phyloP scores from a whole-genome alignment of 2,329 filamentous ascomycete genomes.

The Phialemoniopsis sp. region DNA sequence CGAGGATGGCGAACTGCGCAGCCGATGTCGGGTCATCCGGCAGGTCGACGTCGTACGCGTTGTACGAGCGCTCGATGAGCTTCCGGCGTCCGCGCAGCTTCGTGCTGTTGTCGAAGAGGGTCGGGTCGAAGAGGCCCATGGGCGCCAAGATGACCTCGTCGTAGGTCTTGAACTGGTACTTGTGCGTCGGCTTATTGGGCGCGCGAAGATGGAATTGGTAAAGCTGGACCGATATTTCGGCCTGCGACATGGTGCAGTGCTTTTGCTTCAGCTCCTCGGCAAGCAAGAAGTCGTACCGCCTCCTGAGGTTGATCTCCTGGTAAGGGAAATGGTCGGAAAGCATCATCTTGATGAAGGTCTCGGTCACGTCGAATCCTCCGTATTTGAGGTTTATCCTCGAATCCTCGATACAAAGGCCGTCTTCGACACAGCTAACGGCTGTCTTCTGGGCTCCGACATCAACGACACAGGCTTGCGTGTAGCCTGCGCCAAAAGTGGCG shows the following conservation, averaged over 20 bases:
- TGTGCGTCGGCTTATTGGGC: conserved; percentile 81
- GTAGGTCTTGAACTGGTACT: conserved; percentile 95
- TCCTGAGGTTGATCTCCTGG: conserved; percentile 83
- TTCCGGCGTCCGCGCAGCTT: conserved; percentile 80
- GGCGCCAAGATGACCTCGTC: conserved; percentile 93
- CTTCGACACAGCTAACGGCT: conserved; percentile 93
- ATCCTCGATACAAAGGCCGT: conserved; percentile 91
- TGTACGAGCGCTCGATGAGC: conserved; percentile 82
- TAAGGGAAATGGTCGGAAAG: conserved; percentile 95
- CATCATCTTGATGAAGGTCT: conserved; percentile 97
- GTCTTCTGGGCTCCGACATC: conserved; percentile 98
- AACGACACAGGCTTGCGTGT: conserved; percentile 89
- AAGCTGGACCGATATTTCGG: conserved; percentile 81
- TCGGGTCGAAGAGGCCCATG: conserved; percentile 89
- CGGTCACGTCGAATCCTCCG: conserved; percentile 87
- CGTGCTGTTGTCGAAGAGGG: conserved; percentile 75
- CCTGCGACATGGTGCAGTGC: conserved; percentile 86
- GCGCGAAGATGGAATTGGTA: conserved; percentile 89
- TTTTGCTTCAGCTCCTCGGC: conserved; percentile 95
- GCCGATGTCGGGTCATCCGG: conserved; percentile 86
- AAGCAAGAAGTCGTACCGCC: conserved; percentile 87
- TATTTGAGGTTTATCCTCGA: conserved; percentile 94
- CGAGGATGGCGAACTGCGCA: conserved; percentile 69
- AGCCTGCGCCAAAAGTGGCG: conserved; percentile 91
- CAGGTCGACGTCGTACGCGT: conserved; percentile 82